Percentiles rank a stretch among this genome's conserved stretches.
phyloP scores from a whole-genome alignment of 2,329 filamentous ascomycete species.

The Hypoxylon sp. region DNA sequence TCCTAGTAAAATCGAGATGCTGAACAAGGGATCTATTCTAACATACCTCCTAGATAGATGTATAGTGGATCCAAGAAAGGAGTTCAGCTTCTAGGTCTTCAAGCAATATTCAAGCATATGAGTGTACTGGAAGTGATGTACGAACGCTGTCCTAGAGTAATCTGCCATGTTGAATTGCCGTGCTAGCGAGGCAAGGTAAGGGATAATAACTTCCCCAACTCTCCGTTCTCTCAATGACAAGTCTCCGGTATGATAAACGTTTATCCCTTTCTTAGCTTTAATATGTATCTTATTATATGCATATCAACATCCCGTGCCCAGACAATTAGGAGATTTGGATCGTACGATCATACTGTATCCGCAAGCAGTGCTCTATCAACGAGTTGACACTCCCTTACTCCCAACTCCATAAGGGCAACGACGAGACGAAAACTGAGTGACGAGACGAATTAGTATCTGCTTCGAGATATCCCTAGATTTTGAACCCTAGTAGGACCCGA shows the following conservation, averaged over 20 bases:
- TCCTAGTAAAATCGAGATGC: background rate
- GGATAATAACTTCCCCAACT: background rate
- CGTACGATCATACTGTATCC: background rate
- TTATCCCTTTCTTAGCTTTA: slow-evolving; percentile 5
- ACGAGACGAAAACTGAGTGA: background rate
- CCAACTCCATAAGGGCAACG: background rate
- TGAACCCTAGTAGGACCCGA: background rate
- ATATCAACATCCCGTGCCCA: background rate
- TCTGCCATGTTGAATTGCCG: background rate
- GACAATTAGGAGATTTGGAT: background rate
- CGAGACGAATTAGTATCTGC: background rate
- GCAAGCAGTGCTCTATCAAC: background rate
- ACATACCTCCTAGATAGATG: background rate
- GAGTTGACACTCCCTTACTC: background rate
- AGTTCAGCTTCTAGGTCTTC: background rate
- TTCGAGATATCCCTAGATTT: background rate
- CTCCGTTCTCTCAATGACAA: background rate
- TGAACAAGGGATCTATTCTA: background rate
- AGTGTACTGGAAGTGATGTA: background rate
- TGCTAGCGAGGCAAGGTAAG: background rate
- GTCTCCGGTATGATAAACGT: background rate
- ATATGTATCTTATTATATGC: background rate
- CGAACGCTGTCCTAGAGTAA: background rate
- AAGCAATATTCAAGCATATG: background rate
- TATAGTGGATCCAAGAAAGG: background rate